Evolutionary conservation across 1,284 basidiomycete species (phyloP).

Genomic region (Apiotrichum sp.): DNA sequence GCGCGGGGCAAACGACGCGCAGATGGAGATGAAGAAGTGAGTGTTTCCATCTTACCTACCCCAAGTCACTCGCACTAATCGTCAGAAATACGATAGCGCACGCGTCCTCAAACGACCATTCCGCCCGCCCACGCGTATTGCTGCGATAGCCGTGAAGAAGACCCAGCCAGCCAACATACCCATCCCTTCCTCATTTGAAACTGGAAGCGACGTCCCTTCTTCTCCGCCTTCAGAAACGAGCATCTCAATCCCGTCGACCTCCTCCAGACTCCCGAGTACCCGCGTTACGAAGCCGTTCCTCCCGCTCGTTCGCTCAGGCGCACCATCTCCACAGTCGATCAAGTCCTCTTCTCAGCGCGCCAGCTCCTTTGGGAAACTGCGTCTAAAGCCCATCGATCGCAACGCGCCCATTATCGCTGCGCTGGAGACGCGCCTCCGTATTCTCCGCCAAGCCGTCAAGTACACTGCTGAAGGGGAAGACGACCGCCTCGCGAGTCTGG

Average conservation of each 20-base stretch:
- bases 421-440: constrained; percentile 28
- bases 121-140: constrained; percentile 20
- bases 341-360: not conserved
- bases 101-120: constrained; percentile 39
- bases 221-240: not conserved
- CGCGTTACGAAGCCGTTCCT: too few species aligned
- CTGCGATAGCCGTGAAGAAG: not conserved
- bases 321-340: too few species aligned
- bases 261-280: not conserved
- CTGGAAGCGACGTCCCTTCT: not conserved
- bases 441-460: constrained; percentile 28
- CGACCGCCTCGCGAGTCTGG: constrained; percentile 25
- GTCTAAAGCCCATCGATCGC: not conserved
- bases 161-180: not conserved
- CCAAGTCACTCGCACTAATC: not conserved
- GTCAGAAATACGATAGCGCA: constrained; percentile 7
- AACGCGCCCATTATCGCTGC: constrained; percentile 9
- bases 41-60: too few species aligned
- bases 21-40: not conserved
- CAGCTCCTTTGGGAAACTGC: not conserved
- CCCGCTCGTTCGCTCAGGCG: too few species aligned
- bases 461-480: constrained; percentile 21
- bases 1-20: constrained; percentile 7
- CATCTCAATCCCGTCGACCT: not conserved
- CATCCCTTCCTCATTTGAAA: constrained; percentile 1